Conservation (phyloP, 768 basidiomycete genomes). For the Termitomyces sp. region DNA sequence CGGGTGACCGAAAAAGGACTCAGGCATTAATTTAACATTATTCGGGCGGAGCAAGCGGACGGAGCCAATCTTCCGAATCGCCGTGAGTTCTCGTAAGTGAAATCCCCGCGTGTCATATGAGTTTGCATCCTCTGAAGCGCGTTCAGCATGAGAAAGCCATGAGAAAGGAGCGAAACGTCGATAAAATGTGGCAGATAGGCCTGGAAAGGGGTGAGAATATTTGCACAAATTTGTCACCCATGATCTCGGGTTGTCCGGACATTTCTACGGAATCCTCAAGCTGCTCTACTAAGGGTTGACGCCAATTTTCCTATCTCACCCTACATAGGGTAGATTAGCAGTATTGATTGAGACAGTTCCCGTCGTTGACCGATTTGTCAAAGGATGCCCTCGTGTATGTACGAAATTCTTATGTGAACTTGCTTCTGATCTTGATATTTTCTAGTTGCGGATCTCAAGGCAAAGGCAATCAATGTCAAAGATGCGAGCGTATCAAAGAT, state of each 20-base stretch:
- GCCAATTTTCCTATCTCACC: background rate
- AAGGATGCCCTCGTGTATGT: conserved; percentile 34
- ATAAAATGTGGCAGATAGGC: background rate
- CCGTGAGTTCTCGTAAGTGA: background rate
- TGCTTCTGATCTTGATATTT: conserved; percentile 5
- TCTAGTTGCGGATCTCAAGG: conserved; percentile 63
- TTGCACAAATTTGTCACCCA: background rate
- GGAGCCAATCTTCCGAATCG: background rate
- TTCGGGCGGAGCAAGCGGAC: background rate
- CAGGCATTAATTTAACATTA: background rate
- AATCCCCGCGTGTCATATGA: background rate
- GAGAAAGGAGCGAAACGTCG: background rate
- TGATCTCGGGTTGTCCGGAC: no score
- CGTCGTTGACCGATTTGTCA: no score
- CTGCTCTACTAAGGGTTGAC: no score
- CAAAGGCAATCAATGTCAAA: conserved; percentile 60
- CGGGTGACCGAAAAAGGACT: no score
- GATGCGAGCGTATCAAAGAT: conserved; percentile 49
- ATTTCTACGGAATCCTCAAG: no score
- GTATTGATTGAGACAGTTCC: background rate
- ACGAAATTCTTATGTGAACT: conserved; percentile 10
- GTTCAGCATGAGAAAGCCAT: background rate
- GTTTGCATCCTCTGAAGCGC: background rate
- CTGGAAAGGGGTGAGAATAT: background rate
- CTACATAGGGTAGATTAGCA: background rate